Evolutionary conservation across 208 protist genomes (phyloP), one percentile per base, ranked within the genome.

Genomic region (Leishmania aethiopica): DNA sequence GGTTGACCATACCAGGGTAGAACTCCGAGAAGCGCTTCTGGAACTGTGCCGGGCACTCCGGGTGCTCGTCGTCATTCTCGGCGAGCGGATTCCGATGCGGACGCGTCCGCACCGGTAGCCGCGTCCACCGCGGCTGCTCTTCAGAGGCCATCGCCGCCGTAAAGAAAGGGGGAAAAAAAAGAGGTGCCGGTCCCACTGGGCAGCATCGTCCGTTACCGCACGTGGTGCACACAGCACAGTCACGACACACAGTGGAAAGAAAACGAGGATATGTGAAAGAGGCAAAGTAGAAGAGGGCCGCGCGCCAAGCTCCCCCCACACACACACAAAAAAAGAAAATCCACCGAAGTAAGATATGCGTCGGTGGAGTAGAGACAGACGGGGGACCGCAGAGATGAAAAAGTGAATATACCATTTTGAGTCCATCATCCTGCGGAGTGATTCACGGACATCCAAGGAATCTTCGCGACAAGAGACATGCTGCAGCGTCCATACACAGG

Each of bases 51-150:
- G 97, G 97, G 47, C 83, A 90, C 59, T 90, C 88, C 13, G 97
- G 96, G 80, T 98, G 94, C 40, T 86, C 88, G 80, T 98, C 93
- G 77, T 93, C 91, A 81, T 98, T 97, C 73, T 98, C 95, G 5
- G 93, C 92, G n/a, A 99, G 87, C 47, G 97, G 97, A 87, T 99
- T 99, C 51, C 95, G 90, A 67, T 99, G 97, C n/a, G 97, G 94
- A 19, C 97, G 87, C 3, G 94, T 96, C 45, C 96, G 91, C 42
- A 98, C 94, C 13, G 96, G 96, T 72, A 98, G 84, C 40, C 95
- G 88, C 45, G 96, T 96, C 91, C 91, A 98, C 72, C 93, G 92
- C 0, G 92, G 83, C 70, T 89, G 87, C 71, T 86, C 79, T 62
- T 76, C 60, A 35, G 78, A 51, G 2, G 62, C 15, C 80, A 87